A percentile compares a stretch with the other conserved stretches of the same genome.
Evolutionary conservation across 768 basidiomycete genomes (phyloP).

Genomic region (Rhizopogon rudus): DNA sequence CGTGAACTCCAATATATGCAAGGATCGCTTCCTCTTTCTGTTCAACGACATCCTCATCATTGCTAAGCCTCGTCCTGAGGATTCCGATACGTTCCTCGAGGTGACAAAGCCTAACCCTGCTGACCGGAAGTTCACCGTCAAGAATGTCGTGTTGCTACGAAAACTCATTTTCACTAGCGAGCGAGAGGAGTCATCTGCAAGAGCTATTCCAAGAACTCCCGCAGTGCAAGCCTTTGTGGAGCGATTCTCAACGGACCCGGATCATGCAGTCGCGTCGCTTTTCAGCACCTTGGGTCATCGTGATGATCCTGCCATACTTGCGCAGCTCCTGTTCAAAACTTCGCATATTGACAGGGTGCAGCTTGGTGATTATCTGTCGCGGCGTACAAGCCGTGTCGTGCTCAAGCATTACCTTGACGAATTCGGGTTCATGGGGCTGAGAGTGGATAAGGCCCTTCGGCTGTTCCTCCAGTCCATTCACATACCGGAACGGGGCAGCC

Average conservation of each 20-base stretch:
- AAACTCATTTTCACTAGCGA: conserved; percentile 67
- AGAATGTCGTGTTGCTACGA: conserved; percentile 79
- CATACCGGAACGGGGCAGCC: conserved; percentile 41
- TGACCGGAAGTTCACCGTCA: conserved; percentile 82
- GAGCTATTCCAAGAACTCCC: conserved; percentile 49
- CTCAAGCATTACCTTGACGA: conserved; percentile 82
- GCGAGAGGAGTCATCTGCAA: conserved; percentile 54
- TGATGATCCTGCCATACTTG: conserved; percentile 71
- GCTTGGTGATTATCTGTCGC: conserved; percentile 81
- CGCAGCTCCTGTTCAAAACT: conserved; percentile 76
- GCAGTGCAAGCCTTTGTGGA: conserved; percentile 69
- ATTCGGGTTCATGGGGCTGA: conserved; percentile 79
- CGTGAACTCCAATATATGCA: conserved; percentile 88
- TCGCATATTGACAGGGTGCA: conserved; percentile 77
- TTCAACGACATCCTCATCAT: conserved; percentile 94
- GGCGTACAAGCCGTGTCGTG: conserved; percentile 66
- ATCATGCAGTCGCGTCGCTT: conserved; percentile 68
- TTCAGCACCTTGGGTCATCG: conserved; percentile 53
- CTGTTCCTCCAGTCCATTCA: conserved; percentile 83
- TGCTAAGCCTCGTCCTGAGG: conserved; percentile 80
- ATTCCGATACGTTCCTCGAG: conserved; percentile 60
- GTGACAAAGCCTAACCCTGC: conserved; percentile 46
- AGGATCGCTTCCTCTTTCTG: conserved; percentile 95
- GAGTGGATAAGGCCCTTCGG: conserved; percentile 86
- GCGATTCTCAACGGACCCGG: conserved; percentile 78